Evolutionary conservation across 345 rosid species (phyloP).

Genomic region (Firmiana major): DNA sequence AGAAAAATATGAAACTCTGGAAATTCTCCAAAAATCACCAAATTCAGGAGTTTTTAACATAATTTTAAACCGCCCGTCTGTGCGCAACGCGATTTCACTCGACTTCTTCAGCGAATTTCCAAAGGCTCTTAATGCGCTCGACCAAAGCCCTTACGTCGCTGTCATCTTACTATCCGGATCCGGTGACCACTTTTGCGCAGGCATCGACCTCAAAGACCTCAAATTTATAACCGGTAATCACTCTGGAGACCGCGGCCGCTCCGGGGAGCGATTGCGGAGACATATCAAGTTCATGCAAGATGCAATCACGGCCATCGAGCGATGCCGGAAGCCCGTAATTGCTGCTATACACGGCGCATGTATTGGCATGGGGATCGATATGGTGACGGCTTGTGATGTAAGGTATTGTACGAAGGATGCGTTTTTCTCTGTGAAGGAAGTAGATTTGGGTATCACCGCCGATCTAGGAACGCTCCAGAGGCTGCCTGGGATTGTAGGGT

Average conservation of each 20-base stretch:
- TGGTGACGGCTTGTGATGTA: conserved; percentile 74
- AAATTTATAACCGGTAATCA: conserved; percentile 1
- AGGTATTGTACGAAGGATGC: conserved; percentile 62
- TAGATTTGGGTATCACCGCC: conserved; percentile 70
- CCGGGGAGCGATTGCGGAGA: conserved; percentile 49
- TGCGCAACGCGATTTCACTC: conserved; percentile 55
- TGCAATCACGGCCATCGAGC: conserved; percentile 70
- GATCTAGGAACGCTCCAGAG: conserved; percentile 91
- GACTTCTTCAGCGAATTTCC: conserved; percentile 75
- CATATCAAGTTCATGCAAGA: conserved; percentile 57
- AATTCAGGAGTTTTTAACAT: conserved; percentile 50
- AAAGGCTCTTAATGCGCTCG: conserved; percentile 51
- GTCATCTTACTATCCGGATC: conserved; percentile 57
- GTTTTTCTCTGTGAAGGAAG: conserved; percentile 77
- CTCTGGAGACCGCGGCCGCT: conserved; percentile 49
- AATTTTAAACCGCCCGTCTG: conserved; percentile 55
- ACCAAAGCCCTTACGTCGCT: conserved; percentile 50
- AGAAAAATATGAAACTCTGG: conserved; percentile 48
- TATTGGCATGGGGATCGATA: conserved; percentile 67
- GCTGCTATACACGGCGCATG: conserved; percentile 73
- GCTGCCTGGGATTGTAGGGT: conserved; percentile 66
- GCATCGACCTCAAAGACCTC: conserved; percentile 59
- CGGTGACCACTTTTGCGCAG: conserved; percentile 79
- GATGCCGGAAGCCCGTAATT: conserved; percentile 78
- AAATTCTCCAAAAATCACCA: conserved; percentile 33